Evolutionary conservation across 805 yeast species (phyloP).

Genomic region (Lachancea quebecensis): DNA sequence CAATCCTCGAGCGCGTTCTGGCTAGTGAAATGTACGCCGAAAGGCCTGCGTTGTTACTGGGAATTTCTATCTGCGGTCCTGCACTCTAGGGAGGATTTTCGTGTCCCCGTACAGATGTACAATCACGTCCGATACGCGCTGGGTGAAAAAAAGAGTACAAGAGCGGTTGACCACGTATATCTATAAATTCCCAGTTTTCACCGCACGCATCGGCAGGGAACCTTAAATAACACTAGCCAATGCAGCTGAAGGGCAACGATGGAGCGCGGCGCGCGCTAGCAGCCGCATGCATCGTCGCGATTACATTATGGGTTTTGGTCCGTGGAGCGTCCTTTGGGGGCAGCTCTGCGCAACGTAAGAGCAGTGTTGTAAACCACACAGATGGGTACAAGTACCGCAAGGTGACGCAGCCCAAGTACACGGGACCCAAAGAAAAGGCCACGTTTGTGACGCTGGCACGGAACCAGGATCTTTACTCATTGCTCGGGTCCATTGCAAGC

Average conservation of each 20-base stretch:
- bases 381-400: constrained; percentile 13
- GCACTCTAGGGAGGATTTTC: no score
- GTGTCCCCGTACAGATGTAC: no score
- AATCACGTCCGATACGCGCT: no score
- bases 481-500: constrained; percentile 55
- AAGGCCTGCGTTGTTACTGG: no score
- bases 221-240: background rate
- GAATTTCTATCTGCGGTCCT: no score
- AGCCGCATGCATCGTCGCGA: constrained; percentile 5
- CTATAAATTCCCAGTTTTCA: no score
- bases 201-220: no score
- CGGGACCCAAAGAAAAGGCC: constrained; percentile 22
- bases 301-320: constrained; percentile 4
- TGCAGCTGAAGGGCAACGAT: constrained; percentile 3
- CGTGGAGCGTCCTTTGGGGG: constrained; percentile 4
- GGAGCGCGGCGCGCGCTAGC: constrained; percentile 1
- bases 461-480: constrained; percentile 53
- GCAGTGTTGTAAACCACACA: background rate
- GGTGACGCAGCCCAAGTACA: constrained; percentile 12
- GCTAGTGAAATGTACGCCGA: no score
- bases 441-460: constrained; percentile 56
- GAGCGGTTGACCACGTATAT: no score
- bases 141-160: no score
- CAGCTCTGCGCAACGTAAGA: background rate
- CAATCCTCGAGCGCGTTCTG: no score